A percentile compares a stretch with the other conserved stretches of the same genome.
Conservation (phyloP, 1,284 basidiomycete species). For the Malassezia vespertilionis region DNA sequence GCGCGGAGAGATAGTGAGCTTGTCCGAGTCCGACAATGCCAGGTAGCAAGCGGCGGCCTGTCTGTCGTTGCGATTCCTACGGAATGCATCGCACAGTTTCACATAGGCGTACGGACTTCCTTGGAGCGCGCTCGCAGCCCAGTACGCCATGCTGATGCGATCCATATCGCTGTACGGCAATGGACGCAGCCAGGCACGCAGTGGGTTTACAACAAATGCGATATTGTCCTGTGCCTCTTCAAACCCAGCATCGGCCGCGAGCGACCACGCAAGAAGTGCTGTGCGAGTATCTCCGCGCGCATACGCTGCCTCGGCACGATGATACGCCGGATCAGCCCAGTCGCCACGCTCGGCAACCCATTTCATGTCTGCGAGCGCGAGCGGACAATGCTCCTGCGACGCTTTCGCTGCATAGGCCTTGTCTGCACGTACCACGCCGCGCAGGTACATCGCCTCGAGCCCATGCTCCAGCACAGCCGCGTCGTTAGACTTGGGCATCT, state of each 20-base stretch:
- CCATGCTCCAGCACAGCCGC: neutral
- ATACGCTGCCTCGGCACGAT: slow-evolving; percentile 40
- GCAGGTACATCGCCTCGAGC: neutral
- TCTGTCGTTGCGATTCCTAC: neutral
- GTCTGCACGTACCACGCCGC: neutral
- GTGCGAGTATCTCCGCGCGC: slow-evolving; percentile 26
- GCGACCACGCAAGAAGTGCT: slow-evolving; percentile 57
- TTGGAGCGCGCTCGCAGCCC: slow-evolving; percentile 86
- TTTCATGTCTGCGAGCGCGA: slow-evolving; percentile 53
- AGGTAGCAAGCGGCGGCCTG: slow-evolving; percentile 1
- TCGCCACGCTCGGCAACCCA: slow-evolving; percentile 41
- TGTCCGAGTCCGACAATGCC: neutral
- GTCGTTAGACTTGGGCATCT: neutral
- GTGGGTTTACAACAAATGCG: slow-evolving; percentile 76
- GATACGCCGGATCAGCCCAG: slow-evolving; percentile 38
- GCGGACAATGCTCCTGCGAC: neutral
- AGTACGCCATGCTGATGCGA: slow-evolving; percentile 71
- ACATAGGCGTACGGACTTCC: slow-evolving; percentile 88
- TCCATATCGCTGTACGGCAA: slow-evolving; percentile 50
- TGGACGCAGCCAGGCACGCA: slow-evolving; percentile 19
- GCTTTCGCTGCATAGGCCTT: neutral
- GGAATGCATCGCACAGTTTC: slow-evolving; percentile 71
- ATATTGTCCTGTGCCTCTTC: slow-evolving; percentile 93
- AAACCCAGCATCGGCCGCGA: slow-evolving; percentile 72
- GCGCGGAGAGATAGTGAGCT: neutral